Conservation (phyloP, 805 yeast species). For the Candida hispaniensis region DNA sequence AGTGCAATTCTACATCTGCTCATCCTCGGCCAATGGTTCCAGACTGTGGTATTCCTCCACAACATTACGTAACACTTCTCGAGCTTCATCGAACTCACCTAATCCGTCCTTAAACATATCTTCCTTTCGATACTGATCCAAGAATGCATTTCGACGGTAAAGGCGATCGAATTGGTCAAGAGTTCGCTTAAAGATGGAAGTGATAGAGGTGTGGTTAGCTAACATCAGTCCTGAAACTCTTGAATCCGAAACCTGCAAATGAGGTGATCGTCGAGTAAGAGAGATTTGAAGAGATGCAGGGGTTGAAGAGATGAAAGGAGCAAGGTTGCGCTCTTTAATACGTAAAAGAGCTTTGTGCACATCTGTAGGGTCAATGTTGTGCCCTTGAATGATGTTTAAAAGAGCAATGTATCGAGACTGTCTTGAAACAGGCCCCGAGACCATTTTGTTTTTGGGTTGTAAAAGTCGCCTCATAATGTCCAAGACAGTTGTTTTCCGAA, state of each 20-base stretch:
- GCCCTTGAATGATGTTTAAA: slow-evolving; percentile 57
- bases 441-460: slow-evolving; percentile 69
- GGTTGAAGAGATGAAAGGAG: slow-evolving; percentile 78
- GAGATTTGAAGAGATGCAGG: slow-evolving; percentile 72
- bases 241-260: slow-evolving; percentile 31
- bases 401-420: slow-evolving; percentile 53
- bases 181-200: slow-evolving; percentile 52
- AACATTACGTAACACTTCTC: slow-evolving; percentile 62
- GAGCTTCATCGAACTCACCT: slow-evolving; percentile 71
- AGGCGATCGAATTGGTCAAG: slow-evolving; percentile 71
- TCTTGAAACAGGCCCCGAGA: slow-evolving; percentile 36
- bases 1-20: no score
- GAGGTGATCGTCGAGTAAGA: slow-evolving; percentile 63
- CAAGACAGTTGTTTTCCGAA: slow-evolving; percentile 64
- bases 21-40: slow-evolving; percentile 19
- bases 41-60: slow-evolving; percentile 63
- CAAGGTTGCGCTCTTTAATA: slow-evolving; percentile 33
- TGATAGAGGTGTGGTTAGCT: slow-evolving; percentile 70
- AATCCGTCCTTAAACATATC: slow-evolving; percentile 33
- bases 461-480: slow-evolving; percentile 77
- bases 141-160: slow-evolving; percentile 69
- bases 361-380: slow-evolving; percentile 53
- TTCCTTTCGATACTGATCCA: slow-evolving; percentile 55
- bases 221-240: slow-evolving; percentile 71
- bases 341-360: slow-evolving; percentile 39